Evolutionary conservation across 306 rosid species (phyloP).

Genomic region (barrel medic (Medicago truncatula)): DNA sequence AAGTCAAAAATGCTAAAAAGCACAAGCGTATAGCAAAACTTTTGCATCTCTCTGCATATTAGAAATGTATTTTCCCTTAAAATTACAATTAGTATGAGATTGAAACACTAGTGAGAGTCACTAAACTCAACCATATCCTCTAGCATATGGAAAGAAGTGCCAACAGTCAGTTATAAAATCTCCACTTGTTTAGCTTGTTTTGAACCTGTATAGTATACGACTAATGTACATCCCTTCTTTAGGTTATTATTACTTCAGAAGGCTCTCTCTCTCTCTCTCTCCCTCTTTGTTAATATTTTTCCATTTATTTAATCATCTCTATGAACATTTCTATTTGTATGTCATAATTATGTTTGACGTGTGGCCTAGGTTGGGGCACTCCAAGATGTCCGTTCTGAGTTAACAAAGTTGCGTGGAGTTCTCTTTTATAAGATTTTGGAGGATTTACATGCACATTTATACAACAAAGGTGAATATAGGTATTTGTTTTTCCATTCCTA

Average conservation of each 20-base stretch:
- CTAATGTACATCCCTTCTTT: constrained; percentile 8
- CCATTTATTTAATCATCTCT: constrained; percentile 10
- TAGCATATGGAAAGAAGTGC: constrained; percentile 14
- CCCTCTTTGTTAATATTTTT: constrained; percentile 17
- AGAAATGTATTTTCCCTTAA: constrained; percentile 25
- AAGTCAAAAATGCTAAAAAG: constrained; percentile 10
- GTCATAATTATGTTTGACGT: constrained; percentile 37
- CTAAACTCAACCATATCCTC: constrained; percentile 2
- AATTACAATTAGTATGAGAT: constrained; percentile 18
- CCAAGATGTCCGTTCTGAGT: constrained; percentile 97
- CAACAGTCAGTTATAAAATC: neutral
- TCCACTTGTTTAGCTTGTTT: neutral
- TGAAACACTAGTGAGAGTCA: neutral
- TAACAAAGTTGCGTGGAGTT: constrained; percentile 89
- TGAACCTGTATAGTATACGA: constrained; percentile 1
- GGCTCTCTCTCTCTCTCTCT: neutral
- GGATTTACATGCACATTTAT: constrained; percentile 94
- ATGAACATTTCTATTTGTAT: constrained; percentile 29
- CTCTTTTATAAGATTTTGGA: constrained; percentile 88
- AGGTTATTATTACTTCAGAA: constrained; percentile 24
- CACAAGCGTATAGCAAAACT: constrained; percentile 15
- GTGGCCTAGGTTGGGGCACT: constrained; percentile 91
- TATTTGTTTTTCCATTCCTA: constrained; percentile 47
- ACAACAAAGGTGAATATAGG: constrained; percentile 98
- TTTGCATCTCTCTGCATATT: constrained; percentile 30